Evolutionary conservation across 2,329 filamentous ascomycete species (phyloP).

Genomic region (Reticulascus tulasneorum): DNA sequence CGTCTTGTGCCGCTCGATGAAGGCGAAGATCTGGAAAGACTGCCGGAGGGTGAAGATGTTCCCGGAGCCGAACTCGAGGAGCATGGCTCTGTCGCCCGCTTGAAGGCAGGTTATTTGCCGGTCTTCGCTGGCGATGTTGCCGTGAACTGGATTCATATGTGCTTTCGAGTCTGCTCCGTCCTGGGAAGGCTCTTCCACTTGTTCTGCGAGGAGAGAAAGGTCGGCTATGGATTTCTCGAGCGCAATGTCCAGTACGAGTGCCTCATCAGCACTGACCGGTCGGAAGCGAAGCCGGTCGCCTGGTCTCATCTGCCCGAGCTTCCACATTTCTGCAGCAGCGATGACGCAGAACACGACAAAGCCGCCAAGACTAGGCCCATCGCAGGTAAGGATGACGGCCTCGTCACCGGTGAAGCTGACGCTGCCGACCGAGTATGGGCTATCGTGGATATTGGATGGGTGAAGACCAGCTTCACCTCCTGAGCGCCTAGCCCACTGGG

Average conservation of each 20-base stretch:
- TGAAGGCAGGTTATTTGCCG: conserved; percentile 20
- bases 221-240: conserved; percentile 19
- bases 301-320: conserved; percentile 34
- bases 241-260: conserved; percentile 18
- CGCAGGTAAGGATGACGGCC: conserved; percentile 32
- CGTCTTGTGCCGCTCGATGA: conserved; percentile 25
- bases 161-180: background rate
- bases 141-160: conserved; percentile 9
- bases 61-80: conserved; percentile 27
- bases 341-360: conserved; percentile 36
- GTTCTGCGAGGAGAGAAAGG: conserved; percentile 5
- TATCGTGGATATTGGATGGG: conserved; percentile 38
- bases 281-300: conserved; percentile 32
- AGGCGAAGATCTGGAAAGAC: conserved; percentile 28
- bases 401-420: conserved; percentile 40
- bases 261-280: conserved; percentile 21
- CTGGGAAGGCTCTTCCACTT: background rate
- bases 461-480: conserved; percentile 35
- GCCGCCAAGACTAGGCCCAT: conserved; percentile 37
- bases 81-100: conserved; percentile 28
- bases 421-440: conserved; percentile 34
- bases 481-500: conserved; percentile 30
- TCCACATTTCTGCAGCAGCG: conserved; percentile 35
- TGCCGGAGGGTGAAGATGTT: conserved; percentile 26
- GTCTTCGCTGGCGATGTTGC: conserved; percentile 13